These are phyloP conservation scores for Chytriomyces sp. DNA, from an alignment of 192 early-diverging fungal genomes.

Conservation along the genomic window DNA sequence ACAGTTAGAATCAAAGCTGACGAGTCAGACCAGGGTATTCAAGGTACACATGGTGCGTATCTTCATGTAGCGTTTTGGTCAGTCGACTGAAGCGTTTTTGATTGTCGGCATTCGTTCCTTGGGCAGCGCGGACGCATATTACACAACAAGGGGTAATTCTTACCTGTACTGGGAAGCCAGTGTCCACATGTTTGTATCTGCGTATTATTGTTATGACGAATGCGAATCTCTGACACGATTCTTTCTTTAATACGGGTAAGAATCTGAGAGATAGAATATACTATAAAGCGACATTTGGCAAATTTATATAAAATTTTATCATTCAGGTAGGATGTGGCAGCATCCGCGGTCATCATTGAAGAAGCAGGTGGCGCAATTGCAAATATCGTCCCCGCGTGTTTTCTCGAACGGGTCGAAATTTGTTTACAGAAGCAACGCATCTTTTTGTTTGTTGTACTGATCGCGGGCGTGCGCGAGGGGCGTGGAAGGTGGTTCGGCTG, in stretches of 20 bases:
- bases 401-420: conserved; percentile 5
- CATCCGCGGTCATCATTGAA: conserved; percentile 75
- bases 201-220: not conserved
- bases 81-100: conserved; percentile 9
- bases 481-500: conserved; percentile 2
- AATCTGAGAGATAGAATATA: no score
- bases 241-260: no score
- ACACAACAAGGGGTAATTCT: conserved; percentile 76
- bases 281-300: no score
- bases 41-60: conserved; percentile 39
- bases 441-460: conserved; percentile 44
- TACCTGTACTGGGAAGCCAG: conserved; percentile 95
- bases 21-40: conserved; percentile 67
- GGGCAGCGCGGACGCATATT: conserved; percentile 79
- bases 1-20: conserved; percentile 67
- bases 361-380: conserved; percentile 85
- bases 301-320: no score
- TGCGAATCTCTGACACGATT: not conserved
- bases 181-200: conserved; percentile 38
- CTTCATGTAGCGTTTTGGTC: not conserved
- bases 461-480: conserved; percentile 18
- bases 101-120: conserved; percentile 66
- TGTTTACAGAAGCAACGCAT: conserved; percentile 40
- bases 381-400: conserved; percentile 28
- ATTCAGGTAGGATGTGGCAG: conserved; percentile 85